phyloP scores from a whole-genome alignment of 148 eudicot species.

The Cornus suecica region DNA sequence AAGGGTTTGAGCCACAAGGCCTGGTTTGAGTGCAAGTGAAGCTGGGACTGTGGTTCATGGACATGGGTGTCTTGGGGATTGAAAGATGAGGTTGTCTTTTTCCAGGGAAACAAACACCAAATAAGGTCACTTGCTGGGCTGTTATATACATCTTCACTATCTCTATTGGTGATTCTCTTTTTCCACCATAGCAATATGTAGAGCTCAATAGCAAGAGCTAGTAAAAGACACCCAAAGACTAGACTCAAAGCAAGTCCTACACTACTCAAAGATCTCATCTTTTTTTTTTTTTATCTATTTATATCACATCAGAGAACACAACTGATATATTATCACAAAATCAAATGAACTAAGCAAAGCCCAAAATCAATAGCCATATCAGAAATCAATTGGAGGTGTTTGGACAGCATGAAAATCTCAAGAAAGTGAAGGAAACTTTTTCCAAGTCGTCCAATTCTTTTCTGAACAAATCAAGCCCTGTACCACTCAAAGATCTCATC shows the following conservation, averaged over 20 bases:
- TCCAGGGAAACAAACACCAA: conserved; percentile 39
- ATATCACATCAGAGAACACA: conserved; percentile 1
- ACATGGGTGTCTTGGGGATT: conserved; percentile 25
- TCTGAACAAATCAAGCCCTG: conserved; percentile 9
- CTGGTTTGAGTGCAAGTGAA: conserved; percentile 14
- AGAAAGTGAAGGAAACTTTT: not conserved
- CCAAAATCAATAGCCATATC: not conserved
- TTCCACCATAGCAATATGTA: conserved; percentile 87
- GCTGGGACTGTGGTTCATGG: conserved; percentile 27
- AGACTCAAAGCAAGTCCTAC: conserved; percentile 67
- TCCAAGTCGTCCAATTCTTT: conserved; percentile 14
- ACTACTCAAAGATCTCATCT: conserved; percentile 60
- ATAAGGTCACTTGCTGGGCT: conserved; percentile 39
- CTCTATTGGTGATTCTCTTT: conserved; percentile 42
- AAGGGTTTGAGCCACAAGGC: conserved; percentile 26
- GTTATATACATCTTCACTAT: conserved; percentile 32
- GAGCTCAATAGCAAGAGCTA: conserved; percentile 67
- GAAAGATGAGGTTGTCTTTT: conserved; percentile 27
- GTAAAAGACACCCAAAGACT: conserved; percentile 55
- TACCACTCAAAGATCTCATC: too few species aligned
- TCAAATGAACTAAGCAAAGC: not conserved
- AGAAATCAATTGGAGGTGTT: conserved; percentile 6
- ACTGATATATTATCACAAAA: too few species aligned
- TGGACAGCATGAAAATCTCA: not conserved
- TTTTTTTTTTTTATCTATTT: conserved; percentile 22